Percentiles rank a stretch among this genome's conserved stretches.
These are phyloP conservation scores for Aspergillus panamensis DNA, from an alignment of 495 filamentous ascomycete species.

Conservation along the genomic window DNA sequence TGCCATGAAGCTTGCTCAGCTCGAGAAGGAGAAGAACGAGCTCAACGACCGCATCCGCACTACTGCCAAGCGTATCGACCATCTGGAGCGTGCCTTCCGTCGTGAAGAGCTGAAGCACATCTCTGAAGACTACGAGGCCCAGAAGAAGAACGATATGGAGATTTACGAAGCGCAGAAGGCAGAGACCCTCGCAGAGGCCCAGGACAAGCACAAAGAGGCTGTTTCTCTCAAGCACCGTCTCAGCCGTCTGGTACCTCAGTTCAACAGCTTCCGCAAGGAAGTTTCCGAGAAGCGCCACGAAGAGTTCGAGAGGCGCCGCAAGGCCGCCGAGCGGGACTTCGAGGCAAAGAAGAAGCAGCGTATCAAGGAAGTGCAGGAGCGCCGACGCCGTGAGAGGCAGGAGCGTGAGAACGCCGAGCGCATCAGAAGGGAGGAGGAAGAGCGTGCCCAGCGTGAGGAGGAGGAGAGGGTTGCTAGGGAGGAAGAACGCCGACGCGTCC, in stretches of 20 bases:
- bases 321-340: slow-evolving; percentile 82
- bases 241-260: slow-evolving; percentile 70
- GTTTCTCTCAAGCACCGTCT: slow-evolving; percentile 91
- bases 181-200: slow-evolving; percentile 72
- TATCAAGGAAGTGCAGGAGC: slow-evolving; percentile 76
- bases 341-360: slow-evolving; percentile 84
- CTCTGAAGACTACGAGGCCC: slow-evolving; percentile 76
- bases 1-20: slow-evolving; percentile 87
- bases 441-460: slow-evolving; percentile 71
- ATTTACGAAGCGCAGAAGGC: slow-evolving; percentile 75
- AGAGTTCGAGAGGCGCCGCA: slow-evolving; percentile 91
- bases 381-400: slow-evolving; percentile 65
- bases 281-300: slow-evolving; percentile 83
- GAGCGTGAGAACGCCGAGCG: slow-evolving; percentile 81
- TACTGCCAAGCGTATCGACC: slow-evolving; percentile 94
- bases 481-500: slow-evolving; percentile 59
- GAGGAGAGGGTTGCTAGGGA: slow-evolving; percentile 73
- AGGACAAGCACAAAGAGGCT: slow-evolving; percentile 84
- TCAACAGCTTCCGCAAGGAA: slow-evolving; percentile 75
- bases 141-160: slow-evolving; percentile 74
- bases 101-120: slow-evolving; percentile 93
- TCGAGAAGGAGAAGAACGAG: slow-evolving; percentile 96
- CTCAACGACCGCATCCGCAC: slow-evolving; percentile 84
- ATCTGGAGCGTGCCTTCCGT: slow-evolving; percentile 93
- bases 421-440: slow-evolving; percentile 74